These are phyloP conservation scores for Magnaporthiopsis rhizophila DNA, from an alignment of 2,329 filamentous ascomycete species.

Conservation along the genomic window DNA sequence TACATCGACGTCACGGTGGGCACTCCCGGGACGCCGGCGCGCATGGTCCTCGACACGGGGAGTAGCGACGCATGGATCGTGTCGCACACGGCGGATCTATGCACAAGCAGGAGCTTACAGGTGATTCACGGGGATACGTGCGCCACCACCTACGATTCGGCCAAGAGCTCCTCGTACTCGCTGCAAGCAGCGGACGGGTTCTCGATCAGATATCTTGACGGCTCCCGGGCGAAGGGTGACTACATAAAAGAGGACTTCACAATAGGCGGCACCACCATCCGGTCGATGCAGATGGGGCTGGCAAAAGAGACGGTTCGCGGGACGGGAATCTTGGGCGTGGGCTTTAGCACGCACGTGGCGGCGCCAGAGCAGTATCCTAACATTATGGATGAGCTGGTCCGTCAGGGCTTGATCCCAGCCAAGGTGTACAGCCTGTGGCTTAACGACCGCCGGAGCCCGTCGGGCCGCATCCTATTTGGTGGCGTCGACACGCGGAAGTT, in stretches of 20 bases:
- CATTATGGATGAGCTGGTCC: slow-evolving; percentile 56
- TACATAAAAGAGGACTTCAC: slow-evolving; percentile 50
- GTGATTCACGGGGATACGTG: slow-evolving; percentile 25
- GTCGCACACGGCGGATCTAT: slow-evolving; percentile 28
- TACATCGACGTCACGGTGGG: slow-evolving; percentile 50
- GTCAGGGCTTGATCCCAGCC: slow-evolving; percentile 52
- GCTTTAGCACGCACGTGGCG: slow-evolving; percentile 44
- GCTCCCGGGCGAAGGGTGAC: slow-evolving; percentile 43
- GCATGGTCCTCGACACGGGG: slow-evolving; percentile 53
- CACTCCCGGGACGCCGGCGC: slow-evolving; percentile 46
- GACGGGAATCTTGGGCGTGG: slow-evolving; percentile 52
- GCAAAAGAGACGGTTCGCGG: slow-evolving; percentile 39
- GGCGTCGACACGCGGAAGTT: slow-evolving; percentile 63
- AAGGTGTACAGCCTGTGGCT: slow-evolving; percentile 64
- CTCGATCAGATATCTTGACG: slow-evolving; percentile 54
- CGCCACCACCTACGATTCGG: slow-evolving; percentile 34
- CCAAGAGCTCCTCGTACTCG: slow-evolving; percentile 39
- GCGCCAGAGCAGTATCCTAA: slow-evolving; percentile 40
- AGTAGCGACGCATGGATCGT: slow-evolving; percentile 56
- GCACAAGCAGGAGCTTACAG: slow-evolving; percentile 28
- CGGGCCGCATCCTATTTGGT: slow-evolving; percentile 60
- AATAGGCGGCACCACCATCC: slow-evolving; percentile 41
- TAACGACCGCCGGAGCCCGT: slow-evolving; percentile 43
- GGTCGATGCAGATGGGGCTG: slow-evolving; percentile 47
- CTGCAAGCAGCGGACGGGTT: slow-evolving; percentile 34